These are phyloP conservation scores for Entomophthora muscae DNA, from an alignment of 371 early-diverging fungal genomes.

Conservation along the genomic window DNA sequence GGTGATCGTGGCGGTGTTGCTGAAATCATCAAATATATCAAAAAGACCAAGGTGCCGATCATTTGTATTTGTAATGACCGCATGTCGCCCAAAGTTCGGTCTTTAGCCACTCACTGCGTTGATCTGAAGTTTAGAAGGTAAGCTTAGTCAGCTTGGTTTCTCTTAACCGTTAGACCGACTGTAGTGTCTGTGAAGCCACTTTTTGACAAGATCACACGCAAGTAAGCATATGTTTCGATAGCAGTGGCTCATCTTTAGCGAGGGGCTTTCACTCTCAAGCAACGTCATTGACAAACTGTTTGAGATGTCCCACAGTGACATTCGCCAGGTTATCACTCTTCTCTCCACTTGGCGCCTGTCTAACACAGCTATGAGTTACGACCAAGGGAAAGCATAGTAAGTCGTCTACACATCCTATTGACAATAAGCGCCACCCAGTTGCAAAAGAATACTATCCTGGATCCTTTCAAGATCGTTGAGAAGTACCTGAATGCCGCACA, in stretches of 20 bases:
- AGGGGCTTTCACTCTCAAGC: conserved; percentile 56
- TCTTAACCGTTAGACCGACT: conserved; percentile 17
- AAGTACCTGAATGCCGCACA: conserved; percentile 34
- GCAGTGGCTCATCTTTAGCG: conserved; percentile 22
- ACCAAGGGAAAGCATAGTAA: conserved; percentile 50
- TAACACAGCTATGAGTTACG: conserved; percentile 46
- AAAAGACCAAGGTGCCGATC: conserved; percentile 85
- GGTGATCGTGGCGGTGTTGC: conserved; percentile 96
- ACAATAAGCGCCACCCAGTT: conserved; percentile 14
- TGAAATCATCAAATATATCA: conserved; percentile 84
- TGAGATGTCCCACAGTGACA: conserved; percentile 69
- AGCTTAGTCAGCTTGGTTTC: conserved; percentile 1
- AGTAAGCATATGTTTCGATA: conserved; percentile 16
- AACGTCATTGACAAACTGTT: conserved; percentile 85
- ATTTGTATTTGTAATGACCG: conserved; percentile 99
- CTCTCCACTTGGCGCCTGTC: conserved; percentile 72
- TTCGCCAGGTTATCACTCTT: conserved; percentile 96
- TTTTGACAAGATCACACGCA: conserved; percentile 58
- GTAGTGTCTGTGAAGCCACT: conserved; percentile 48
- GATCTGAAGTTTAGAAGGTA: conserved; percentile 77
- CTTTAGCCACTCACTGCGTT: conserved; percentile 73
- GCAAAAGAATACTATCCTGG: conserved; percentile 62
- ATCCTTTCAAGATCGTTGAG: conserved; percentile 71
- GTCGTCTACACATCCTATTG: too few relatives aligned
- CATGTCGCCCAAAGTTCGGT: conserved; percentile 71